Percentiles rank a stretch among this genome's conserved stretches.
These are phyloP conservation scores for Penicillium sp. DNA, from an alignment of 2,329 filamentous ascomycete species.

Conservation along the genomic window DNA sequence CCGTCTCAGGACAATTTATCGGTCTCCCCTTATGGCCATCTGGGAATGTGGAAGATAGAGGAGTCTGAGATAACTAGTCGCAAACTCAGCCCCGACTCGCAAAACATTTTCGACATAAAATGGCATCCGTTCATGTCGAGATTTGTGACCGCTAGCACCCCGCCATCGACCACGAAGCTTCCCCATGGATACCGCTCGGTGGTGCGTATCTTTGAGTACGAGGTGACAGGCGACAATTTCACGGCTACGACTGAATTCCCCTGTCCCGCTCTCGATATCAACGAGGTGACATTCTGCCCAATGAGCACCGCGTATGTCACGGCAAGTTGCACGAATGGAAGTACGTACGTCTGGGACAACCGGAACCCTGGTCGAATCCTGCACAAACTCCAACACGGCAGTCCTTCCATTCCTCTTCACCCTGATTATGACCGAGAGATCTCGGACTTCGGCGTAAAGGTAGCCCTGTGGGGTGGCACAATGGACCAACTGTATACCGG, in stretches of 20 bases:
- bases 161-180: conserved; percentile 20
- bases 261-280: conserved; percentile 58
- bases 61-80: conserved; percentile 35
- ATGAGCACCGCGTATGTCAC: conserved; percentile 48
- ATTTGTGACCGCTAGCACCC: conserved; percentile 53
- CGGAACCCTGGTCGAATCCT: conserved; percentile 46
- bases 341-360: conserved; percentile 58
- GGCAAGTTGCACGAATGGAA: conserved; percentile 57
- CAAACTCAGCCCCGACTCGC: conserved; percentile 45
- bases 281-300: conserved; percentile 53
- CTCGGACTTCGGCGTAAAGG: conserved; percentile 55
- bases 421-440: conserved; percentile 42
- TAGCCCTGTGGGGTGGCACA: conserved; percentile 54
- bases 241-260: conserved; percentile 40
- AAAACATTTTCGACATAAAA: conserved; percentile 55
- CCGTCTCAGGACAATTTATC: conserved; percentile 32
- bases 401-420: conserved; percentile 47
- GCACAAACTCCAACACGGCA: conserved; percentile 50
- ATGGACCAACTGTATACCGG: conserved; percentile 54
- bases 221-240: background rate
- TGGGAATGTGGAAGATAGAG: conserved; percentile 52
- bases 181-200: conserved; percentile 44
- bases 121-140: conserved; percentile 51
- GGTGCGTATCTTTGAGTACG: conserved; percentile 50
- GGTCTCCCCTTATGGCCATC: conserved; percentile 46